Percentiles rank a stretch among this genome's conserved stretches.
Evolutionary conservation across 495 filamentous ascomycete species (phyloP).

Genomic region (Tuber aestivum): DNA sequence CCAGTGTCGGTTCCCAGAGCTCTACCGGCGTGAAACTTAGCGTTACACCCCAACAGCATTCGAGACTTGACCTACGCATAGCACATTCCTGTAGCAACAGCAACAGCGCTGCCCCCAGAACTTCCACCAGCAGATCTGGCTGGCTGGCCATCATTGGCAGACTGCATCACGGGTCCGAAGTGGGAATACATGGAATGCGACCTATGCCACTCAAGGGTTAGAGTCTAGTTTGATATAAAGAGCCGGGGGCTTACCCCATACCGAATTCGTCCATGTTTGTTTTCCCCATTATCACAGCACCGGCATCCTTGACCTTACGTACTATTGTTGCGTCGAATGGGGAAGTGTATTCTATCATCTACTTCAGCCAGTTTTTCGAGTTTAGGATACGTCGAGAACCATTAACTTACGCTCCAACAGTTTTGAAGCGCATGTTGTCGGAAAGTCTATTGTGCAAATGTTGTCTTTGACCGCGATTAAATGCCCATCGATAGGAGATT

Average conservation of each 20-base stretch:
- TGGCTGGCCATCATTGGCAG: conserved; percentile 24
- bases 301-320: conserved; percentile 56
- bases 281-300: conserved; percentile 66
- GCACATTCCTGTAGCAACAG: conserved; percentile 65
- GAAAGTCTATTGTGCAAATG: conserved; percentile 60
- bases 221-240: neutral
- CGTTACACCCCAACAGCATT: conserved; percentile 6
- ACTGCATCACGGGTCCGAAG: conserved; percentile 61
- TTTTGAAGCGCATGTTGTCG: conserved; percentile 62
- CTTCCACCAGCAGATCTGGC: conserved; percentile 75
- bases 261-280: conserved; percentile 97
- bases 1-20: conserved; percentile 93
- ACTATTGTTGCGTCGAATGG: conserved; percentile 86
- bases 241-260: conserved; percentile 59
- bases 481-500: conserved; percentile 47
- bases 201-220: conserved; percentile 24
- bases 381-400: neutral
- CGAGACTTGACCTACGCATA: conserved; percentile 51
- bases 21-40: conserved; percentile 42
- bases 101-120: conserved; percentile 88
- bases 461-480: conserved; percentile 68
- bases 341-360: conserved; percentile 32
- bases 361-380: neutral
- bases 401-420: conserved; percentile 51
- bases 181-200: conserved; percentile 73